phyloP scores from a whole-genome alignment of 176 grass and related monocot species.

The Typha latifolia region DNA sequence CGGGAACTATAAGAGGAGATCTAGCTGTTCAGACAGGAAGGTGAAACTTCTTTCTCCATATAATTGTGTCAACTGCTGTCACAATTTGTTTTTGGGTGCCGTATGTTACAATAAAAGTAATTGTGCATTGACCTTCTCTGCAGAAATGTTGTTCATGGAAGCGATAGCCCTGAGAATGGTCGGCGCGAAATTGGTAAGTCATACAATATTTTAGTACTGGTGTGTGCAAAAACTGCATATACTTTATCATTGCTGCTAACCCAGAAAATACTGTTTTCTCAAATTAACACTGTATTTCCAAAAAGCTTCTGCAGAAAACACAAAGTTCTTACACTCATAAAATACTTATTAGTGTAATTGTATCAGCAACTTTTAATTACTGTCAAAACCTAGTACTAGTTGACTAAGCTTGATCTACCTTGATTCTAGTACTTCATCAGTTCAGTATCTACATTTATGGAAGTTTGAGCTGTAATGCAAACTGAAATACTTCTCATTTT shows the following conservation, averaged over 20 bases:
- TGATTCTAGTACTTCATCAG: too few relatives aligned
- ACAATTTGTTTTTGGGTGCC: neutral
- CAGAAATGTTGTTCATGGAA: slow-evolving; percentile 98
- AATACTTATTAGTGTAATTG: too few relatives aligned
- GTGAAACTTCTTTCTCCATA: slow-evolving; percentile 27
- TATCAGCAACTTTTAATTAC: too few relatives aligned
- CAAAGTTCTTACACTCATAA: too few relatives aligned
- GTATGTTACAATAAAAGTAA: neutral
- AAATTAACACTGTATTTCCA: too few relatives aligned
- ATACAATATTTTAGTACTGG: slow-evolving; percentile 9
- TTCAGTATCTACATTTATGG: too few relatives aligned
- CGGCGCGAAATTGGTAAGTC: slow-evolving; percentile 71
- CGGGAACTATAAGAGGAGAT: slow-evolving; percentile 86
- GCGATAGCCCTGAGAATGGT: slow-evolving; percentile 89
- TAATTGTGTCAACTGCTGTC: neutral
- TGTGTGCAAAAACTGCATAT: neutral
- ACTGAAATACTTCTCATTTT: too few relatives aligned
- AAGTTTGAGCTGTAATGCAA: too few relatives aligned
- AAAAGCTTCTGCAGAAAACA: too few relatives aligned
- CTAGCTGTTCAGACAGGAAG: slow-evolving; percentile 97
- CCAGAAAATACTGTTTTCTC: neutral
- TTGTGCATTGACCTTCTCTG: neutral
- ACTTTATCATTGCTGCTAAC: neutral
- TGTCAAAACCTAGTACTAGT: too few relatives aligned
- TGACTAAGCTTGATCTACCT: too few relatives aligned